Conservation (phyloP, 2,329 filamentous ascomycete genomes). For the Fusarium sp. region DNA sequence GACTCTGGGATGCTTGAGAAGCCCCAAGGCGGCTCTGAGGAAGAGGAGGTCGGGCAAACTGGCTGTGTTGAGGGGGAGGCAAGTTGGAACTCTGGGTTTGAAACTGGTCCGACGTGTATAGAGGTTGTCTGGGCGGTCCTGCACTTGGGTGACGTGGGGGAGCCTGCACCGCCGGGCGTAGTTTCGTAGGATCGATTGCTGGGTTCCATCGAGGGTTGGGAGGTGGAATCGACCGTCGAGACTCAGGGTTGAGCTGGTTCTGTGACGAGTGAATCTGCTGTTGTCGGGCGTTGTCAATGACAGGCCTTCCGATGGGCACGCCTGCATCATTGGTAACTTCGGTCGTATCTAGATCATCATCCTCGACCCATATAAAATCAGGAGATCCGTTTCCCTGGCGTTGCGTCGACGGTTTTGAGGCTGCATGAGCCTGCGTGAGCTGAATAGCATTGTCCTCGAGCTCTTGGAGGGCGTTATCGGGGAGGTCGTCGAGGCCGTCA, state of each 20-base stretch:
- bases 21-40: conserved; percentile 37
- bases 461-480: conserved; percentile 64
- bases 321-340: conserved; percentile 62
- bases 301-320: conserved; percentile 49
- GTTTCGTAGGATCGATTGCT: conserved; percentile 40
- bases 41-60: conserved; percentile 52
- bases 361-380: conserved; percentile 58
- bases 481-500: conserved; percentile 68
- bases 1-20: conserved; percentile 43
- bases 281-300: conserved; percentile 50
- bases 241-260: conserved; percentile 27
- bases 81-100: conserved; percentile 44
- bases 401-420: conserved; percentile 38
- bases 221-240: conserved; percentile 45
- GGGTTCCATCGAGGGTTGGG: conserved; percentile 53
- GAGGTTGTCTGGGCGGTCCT: conserved; percentile 34
- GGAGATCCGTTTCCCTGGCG: conserved; percentile 42
- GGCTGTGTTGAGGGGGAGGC: conserved; percentile 50
- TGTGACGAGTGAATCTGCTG: conserved; percentile 45
- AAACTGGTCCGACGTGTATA: conserved; percentile 45
- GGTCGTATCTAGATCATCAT: conserved; percentile 66
- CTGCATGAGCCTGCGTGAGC: conserved; percentile 58
- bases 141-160: conserved; percentile 26
- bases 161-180: conserved; percentile 25
- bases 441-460: conserved; percentile 70